phyloP scores from a whole-genome alignment of 202 grass and related monocot species.

The Saccharum hybrid region DNA sequence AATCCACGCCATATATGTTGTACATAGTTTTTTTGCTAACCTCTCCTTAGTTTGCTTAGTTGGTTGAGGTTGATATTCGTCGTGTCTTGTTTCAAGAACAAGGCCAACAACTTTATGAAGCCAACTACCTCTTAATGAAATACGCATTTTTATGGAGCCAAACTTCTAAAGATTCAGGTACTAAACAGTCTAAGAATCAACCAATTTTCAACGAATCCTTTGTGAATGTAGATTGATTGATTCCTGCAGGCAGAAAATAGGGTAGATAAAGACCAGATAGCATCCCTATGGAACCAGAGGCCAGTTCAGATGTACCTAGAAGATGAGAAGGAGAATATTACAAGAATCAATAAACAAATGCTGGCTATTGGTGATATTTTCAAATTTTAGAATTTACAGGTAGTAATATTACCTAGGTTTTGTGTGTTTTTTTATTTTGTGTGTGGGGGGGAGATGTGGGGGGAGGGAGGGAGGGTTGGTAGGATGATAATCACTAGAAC shows the following conservation, averaged over 20 bases:
- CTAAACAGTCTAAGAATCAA: background rate
- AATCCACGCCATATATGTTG: too few species aligned
- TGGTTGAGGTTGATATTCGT: constrained; percentile 93
- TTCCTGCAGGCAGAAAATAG: constrained; percentile 66
- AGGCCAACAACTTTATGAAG: constrained; percentile 78
- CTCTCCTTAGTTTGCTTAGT: constrained; percentile 56
- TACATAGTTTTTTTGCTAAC: constrained; percentile 1
- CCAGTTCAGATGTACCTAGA: constrained; percentile 67
- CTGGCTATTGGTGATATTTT: constrained; percentile 88
- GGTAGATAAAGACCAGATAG: constrained; percentile 81
- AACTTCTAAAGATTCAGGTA: constrained; percentile 89
- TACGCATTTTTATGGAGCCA: constrained; percentile 40
- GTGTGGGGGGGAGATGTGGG: too few species aligned
- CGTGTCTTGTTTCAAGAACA: constrained; percentile 88
- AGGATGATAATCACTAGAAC: background rate
- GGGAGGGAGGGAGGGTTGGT: background rate
- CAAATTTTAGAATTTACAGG: constrained; percentile 65
- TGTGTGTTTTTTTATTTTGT: background rate
- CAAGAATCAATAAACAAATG: constrained; percentile 42
- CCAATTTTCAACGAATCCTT: constrained; percentile 33
- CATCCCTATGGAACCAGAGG: constrained; percentile 51
- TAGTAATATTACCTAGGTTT: background rate
- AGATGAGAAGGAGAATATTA: constrained; percentile 58
- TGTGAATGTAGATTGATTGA: constrained; percentile 26
- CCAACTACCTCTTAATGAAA: too few species aligned